Conservation (phyloP, 2,329 filamentous ascomycete species). For the Coleophoma eucalyptorum region DNA sequence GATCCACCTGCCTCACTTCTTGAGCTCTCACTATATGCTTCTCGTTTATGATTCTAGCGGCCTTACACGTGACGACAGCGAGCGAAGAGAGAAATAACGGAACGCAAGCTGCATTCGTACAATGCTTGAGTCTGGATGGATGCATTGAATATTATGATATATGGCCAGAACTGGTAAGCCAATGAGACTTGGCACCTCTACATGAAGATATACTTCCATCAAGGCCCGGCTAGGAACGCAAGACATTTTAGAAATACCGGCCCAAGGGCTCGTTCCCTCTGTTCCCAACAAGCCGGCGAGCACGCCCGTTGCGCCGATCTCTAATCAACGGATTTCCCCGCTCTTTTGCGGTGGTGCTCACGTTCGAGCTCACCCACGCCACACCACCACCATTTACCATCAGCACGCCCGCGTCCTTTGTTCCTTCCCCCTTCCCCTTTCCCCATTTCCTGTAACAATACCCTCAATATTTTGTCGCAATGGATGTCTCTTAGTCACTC, state of each 20-base stretch:
- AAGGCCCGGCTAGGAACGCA: background rate
- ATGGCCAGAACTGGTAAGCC: too few relatives aligned
- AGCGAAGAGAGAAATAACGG: background rate
- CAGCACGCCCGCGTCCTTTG: background rate
- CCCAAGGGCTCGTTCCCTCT: background rate
- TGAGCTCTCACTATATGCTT: background rate
- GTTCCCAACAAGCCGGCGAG: background rate
- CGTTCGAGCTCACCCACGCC: too few relatives aligned
- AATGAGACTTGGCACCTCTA: background rate
- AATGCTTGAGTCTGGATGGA: background rate
- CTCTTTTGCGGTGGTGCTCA: background rate
- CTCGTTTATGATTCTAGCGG: background rate
- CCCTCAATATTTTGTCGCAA: constrained; percentile 7
- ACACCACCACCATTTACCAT: background rate
- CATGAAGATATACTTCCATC: background rate
- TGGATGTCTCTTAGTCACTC: constrained; percentile 19
- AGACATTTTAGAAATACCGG: background rate
- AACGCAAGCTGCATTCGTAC: background rate
- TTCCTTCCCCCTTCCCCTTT: background rate
- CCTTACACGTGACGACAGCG: background rate
- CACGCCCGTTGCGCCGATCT: background rate
- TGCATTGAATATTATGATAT: too few relatives aligned
- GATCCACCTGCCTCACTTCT: background rate
- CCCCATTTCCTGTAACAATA: constrained; percentile 3
- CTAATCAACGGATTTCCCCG: background rate